Conservation (phyloP, 1,139 yeast genomes). For the Scheffersomyces insectosa region DNA sequence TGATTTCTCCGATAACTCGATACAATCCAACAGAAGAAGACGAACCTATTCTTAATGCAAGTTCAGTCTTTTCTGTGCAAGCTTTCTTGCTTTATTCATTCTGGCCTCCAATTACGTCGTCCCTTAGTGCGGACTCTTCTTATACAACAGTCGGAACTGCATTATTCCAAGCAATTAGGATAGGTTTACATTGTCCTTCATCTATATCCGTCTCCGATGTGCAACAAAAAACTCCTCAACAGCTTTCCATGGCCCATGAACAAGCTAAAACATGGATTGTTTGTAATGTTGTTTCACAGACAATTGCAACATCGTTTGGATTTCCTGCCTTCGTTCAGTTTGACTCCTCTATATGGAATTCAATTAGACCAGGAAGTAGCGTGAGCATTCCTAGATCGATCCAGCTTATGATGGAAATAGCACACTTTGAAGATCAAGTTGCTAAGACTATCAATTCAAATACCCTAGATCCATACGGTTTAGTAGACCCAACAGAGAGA, state of each 20-base stretch:
- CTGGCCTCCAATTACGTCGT: slow-evolving; percentile 96
- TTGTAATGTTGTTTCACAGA: slow-evolving; percentile 86
- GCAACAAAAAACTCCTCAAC: slow-evolving; percentile 23
- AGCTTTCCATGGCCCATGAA: slow-evolving; percentile 57
- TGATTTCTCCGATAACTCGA: slow-evolving; percentile 86
- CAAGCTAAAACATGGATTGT: slow-evolving; percentile 91
- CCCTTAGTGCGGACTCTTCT: slow-evolving; percentile 90
- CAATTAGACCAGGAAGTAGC: slow-evolving; percentile 41
- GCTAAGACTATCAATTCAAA: slow-evolving; percentile 76
- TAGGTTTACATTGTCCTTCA: slow-evolving; percentile 82
- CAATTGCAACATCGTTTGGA: slow-evolving; percentile 89
- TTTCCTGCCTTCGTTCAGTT: slow-evolving; percentile 90
- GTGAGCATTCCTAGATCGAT: slow-evolving; percentile 60
- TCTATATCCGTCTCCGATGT: slow-evolving; percentile 39
- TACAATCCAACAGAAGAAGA: slow-evolving; percentile 74
- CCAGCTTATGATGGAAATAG: slow-evolving; percentile 75
- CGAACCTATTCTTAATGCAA: slow-evolving; percentile 80
- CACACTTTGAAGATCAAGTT: slow-evolving; percentile 83
- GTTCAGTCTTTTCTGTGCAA: slow-evolving; percentile 93
- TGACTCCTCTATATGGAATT: slow-evolving; percentile 67
- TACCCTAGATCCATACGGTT: slow-evolving; percentile 65
- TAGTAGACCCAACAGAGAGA: slow-evolving; percentile 67
- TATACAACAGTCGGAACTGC: slow-evolving; percentile 96
- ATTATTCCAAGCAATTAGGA: slow-evolving; percentile 84
- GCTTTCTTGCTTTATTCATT: slow-evolving; percentile 84